Base-by-base conservation (phyloP, 139 green algal genomes). In the Closterium sp. region DNA sequence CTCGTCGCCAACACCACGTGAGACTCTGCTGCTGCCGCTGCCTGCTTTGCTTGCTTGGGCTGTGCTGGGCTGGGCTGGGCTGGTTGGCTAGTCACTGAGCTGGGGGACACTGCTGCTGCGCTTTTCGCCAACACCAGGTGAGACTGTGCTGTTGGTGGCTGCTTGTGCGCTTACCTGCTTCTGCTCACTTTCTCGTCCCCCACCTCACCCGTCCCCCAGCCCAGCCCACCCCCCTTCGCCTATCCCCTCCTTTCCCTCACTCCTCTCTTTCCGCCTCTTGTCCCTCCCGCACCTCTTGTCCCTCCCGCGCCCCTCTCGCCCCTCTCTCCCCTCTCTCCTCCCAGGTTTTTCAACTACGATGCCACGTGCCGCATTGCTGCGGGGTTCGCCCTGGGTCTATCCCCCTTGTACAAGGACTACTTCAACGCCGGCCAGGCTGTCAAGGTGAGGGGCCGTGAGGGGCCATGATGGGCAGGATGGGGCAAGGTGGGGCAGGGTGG, bases 271-370 rank as follows among this genome's bases (percentile, higher is more conserved):
- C 81, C 81, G n/a, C 81, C 30, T 3, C 4, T 28, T n/a, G n/a
- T n/a, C 3, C 76, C 76, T 7, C 81, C 23, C 28, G 3, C 28
- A 4, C 76, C 23, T 7, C 4, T 86, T 9, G 3, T 23, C 81
- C 81, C 30, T 3, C 4, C n/a, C n/a, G n/a, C n/a, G n/a, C n/a
- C 3, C 76, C 76, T 7, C 81, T 5, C 28, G 3, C 28, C 76
- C 76, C 23, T 7, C 4, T 86, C n/a, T 34, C 81, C 81, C 81
- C 30, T 3, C 4, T 28, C 1, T 23, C 25, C 28, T 1, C 28
- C n/a, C 81, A 90, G 87, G 10, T 90, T 91, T 33, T 33, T 69
- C 38, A 88, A 88, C 32, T 91, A 81, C 64, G 36, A 86, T n/a
- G n/a, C 89, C 25, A 88, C 89, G n/a, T 91, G 89, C 69, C 34